phyloP scores from a whole-genome alignment of 2,329 filamentous ascomycete genomes.

The Coccinonectria pachysandricola region DNA sequence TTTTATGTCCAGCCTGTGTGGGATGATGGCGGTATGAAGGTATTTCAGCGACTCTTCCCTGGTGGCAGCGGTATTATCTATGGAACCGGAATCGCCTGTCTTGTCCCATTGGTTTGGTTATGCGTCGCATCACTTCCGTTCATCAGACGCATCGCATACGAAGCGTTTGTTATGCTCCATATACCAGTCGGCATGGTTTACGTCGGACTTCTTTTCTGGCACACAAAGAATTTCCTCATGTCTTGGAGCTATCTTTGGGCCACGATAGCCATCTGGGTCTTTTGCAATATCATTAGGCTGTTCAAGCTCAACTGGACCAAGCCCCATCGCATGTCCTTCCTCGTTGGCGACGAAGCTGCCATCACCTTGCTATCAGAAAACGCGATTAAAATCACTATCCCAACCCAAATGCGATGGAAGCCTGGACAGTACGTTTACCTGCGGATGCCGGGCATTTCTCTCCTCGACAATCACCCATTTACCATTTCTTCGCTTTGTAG shows the following conservation, averaged over 20 bases:
- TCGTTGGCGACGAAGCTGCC: constrained; percentile 85
- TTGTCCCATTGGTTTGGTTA: constrained; percentile 72
- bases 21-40: constrained; percentile 62
- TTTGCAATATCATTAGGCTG: constrained; percentile 64
- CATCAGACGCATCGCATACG: constrained; percentile 68
- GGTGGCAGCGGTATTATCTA: constrained; percentile 61
- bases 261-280: constrained; percentile 66
- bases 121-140: constrained; percentile 76
- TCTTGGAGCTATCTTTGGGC: constrained; percentile 86
- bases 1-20: constrained; percentile 86
- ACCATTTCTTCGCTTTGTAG: constrained; percentile 89
- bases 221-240: constrained; percentile 82
- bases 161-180: constrained; percentile 75
- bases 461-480: constrained; percentile 91
- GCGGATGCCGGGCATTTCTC: constrained; percentile 82
- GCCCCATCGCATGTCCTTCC: constrained; percentile 67
- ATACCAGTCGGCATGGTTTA: constrained; percentile 73
- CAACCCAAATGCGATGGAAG: constrained; percentile 85
- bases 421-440: constrained; percentile 93
- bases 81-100: constrained; percentile 72
- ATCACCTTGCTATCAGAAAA: constrained; percentile 85
- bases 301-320: constrained; percentile 87
- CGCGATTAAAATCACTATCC: constrained; percentile 90
- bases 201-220: constrained; percentile 84
- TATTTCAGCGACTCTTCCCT: constrained; percentile 62